Conservation (phyloP, 2,329 filamentous ascomycete species). For the Dactylellina sp. region DNA sequence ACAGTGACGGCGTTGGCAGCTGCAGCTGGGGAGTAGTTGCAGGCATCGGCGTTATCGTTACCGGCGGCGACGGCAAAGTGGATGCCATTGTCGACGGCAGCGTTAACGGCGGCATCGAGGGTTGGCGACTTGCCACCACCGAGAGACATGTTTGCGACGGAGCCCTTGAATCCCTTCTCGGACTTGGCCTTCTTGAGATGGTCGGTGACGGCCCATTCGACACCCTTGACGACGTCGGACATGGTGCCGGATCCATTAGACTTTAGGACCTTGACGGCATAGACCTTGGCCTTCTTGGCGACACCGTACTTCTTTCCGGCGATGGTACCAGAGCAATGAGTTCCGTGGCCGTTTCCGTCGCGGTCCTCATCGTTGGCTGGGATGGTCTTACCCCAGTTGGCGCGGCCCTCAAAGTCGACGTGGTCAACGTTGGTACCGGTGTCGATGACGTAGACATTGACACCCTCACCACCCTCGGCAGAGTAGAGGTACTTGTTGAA, state of each 20-base stretch:
- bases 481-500: slow-evolving; percentile 99
- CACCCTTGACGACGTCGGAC: slow-evolving; percentile 98
- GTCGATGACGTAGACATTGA: slow-evolving; percentile 98
- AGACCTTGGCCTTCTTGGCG: slow-evolving; percentile 96
- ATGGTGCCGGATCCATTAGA: slow-evolving; percentile 98
- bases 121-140: slow-evolving; percentile 95
- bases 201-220: slow-evolving; percentile 88
- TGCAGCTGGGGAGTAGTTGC: slow-evolving; percentile 98
- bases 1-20: slow-evolving; percentile 93
- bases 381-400: slow-evolving; percentile 96
- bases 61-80: slow-evolving; percentile 98
- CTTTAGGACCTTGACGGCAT: slow-evolving; percentile 97
- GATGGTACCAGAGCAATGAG: slow-evolving; percentile 98
- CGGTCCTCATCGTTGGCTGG: slow-evolving; percentile 83
- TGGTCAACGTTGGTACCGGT: slow-evolving; percentile 94
- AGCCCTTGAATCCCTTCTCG: slow-evolving; percentile 98
- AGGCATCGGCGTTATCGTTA: slow-evolving; percentile 98
- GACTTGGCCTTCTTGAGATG: slow-evolving; percentile 89
- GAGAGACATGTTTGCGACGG: slow-evolving; percentile 98
- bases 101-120: slow-evolving; percentile 74
- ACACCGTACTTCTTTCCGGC: slow-evolving; percentile 99
- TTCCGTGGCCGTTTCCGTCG: slow-evolving; percentile 98
- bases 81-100: slow-evolving; percentile 75
- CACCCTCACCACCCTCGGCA: slow-evolving; percentile 89
- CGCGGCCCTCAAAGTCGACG: slow-evolving; percentile 96